Conservation (phyloP, 2,329 filamentous ascomycete species). For the Myriangium duriaei region DNA sequence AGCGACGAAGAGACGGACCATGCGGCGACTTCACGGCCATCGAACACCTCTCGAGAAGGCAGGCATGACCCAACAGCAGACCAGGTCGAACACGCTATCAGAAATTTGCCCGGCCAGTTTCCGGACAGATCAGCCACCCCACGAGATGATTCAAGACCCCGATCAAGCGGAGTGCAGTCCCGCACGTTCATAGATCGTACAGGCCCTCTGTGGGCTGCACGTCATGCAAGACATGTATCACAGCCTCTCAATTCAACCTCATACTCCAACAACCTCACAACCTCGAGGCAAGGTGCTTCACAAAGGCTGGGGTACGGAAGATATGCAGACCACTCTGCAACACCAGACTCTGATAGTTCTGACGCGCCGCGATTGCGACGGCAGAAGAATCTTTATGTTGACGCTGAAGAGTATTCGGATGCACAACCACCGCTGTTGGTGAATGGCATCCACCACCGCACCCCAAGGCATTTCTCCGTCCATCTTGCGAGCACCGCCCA, state of each 20-base stretch:
- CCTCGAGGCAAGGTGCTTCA: constrained; percentile 1
- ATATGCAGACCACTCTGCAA: not conserved
- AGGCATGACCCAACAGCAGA: not conserved
- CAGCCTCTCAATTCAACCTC: not conserved
- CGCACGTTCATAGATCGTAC: not conserved
- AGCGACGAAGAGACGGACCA: constrained; percentile 4
- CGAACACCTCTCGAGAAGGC: not conserved
- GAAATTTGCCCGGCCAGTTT: constrained; percentile 6
- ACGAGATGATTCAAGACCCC: constrained; percentile 1
- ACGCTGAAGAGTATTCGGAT: constrained; percentile 1
- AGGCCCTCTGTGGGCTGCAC: not conserved
- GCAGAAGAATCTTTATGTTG: constrained; percentile 2
- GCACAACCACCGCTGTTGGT: not conserved
- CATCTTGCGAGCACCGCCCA: constrained; percentile 2
- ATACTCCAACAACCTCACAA: constrained; percentile 2
- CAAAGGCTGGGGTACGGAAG: not conserved
- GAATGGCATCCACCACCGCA: not conserved
- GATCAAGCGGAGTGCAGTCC: constrained; percentile 2
- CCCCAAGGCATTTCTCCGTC: not conserved
- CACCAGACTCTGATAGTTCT: not conserved
- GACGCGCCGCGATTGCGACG: constrained; percentile 6
- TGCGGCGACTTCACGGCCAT: constrained; percentile 3
- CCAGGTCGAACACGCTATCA: constrained; percentile 1
- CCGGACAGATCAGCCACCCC: constrained; percentile 1
- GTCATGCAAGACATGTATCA: constrained; percentile 7